Conservation (phyloP, 805 yeast genomes). For the Cyberlindnera mississippiensis region DNA sequence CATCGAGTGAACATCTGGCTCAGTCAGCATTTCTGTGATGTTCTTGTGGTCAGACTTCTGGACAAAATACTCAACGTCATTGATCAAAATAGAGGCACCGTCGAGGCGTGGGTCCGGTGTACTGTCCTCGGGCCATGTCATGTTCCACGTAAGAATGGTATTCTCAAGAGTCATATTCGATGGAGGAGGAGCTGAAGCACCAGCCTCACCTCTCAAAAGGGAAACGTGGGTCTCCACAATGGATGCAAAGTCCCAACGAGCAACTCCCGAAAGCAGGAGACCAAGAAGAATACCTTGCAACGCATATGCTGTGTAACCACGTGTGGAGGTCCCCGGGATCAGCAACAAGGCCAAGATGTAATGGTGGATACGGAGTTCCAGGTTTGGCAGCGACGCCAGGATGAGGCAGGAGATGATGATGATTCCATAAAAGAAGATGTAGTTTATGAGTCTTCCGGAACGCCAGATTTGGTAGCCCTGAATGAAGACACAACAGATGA, state of each 20-base stretch:
- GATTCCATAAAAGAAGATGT: conserved; percentile 48
- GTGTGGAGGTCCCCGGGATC: conserved; percentile 79
- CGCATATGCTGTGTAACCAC: conserved; percentile 63
- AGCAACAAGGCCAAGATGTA: conserved; percentile 73
- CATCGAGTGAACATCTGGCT: conserved; percentile 26
- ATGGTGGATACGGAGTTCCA: conserved; percentile 77
- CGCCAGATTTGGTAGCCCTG: conserved; percentile 83
- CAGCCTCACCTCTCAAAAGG: conserved; percentile 71
- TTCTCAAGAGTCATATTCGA: conserved; percentile 30
- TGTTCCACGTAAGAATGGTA: conserved; percentile 28
- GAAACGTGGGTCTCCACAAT: conserved; percentile 72
- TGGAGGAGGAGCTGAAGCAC: conserved; percentile 49
- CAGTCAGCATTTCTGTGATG: conserved; percentile 34
- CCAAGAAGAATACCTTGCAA: conserved; percentile 88
- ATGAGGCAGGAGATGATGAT: conserved; percentile 41
- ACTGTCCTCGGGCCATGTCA: conserved; percentile 7
- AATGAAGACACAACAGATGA: conserved; percentile 53
- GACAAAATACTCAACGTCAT: conserved; percentile 73
- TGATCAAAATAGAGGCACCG: conserved; percentile 63
- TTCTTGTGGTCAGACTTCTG: conserved; percentile 49
- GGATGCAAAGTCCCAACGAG: conserved; percentile 93
- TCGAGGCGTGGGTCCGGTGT: conserved; percentile 10
- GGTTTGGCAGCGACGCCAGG: conserved; percentile 54
- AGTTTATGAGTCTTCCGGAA: conserved; percentile 62
- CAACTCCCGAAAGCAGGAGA: conserved; percentile 74